These are phyloP conservation scores for Nicotiana otophora DNA, from an alignment of 257 asterid genomes.

Conservation along the genomic window DNA sequence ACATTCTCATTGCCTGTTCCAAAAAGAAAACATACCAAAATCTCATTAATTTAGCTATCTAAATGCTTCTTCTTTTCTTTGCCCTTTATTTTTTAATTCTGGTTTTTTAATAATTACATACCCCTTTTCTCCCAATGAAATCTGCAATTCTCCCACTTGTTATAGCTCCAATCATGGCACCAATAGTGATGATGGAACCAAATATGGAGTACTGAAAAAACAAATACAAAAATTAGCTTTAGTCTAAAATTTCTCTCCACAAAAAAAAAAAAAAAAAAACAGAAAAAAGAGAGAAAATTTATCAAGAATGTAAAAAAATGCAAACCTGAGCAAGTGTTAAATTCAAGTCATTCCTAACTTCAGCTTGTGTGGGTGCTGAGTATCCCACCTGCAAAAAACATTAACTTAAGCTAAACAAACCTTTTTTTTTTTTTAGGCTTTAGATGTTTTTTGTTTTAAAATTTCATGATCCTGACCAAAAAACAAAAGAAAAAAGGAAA, in stretches of 20 bases:
- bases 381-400: slow-evolving; percentile 73
- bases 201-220: slow-evolving; percentile 55
- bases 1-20: slow-evolving; percentile 67
- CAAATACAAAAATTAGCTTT: background rate
- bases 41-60: background rate
- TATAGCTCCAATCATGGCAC: slow-evolving; percentile 86
- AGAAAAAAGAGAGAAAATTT: background rate
- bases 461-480: slow-evolving; percentile 26
- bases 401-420: slow-evolving; percentile 23
- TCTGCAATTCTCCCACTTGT: slow-evolving; percentile 74
- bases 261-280: background rate
- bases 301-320: background rate
- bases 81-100: background rate
- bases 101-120: slow-evolving; percentile 9
- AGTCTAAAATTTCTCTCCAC: background rate
- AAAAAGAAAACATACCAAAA: background rate
- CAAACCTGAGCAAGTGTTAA: slow-evolving; percentile 63
- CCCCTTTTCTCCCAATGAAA: slow-evolving; percentile 74
- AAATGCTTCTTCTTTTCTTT: background rate
- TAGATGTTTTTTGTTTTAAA: background rate
- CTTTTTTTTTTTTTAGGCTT: background rate
- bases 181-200: slow-evolving; percentile 78
- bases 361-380: slow-evolving; percentile 80
- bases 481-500: background rate
- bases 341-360: slow-evolving; percentile 57